Percentiles rank a stretch among this genome's conserved stretches.
These are phyloP conservation scores for Pyrenophora teres DNA, from an alignment of 2,329 filamentous ascomycete genomes.

Conservation along the genomic window DNA sequence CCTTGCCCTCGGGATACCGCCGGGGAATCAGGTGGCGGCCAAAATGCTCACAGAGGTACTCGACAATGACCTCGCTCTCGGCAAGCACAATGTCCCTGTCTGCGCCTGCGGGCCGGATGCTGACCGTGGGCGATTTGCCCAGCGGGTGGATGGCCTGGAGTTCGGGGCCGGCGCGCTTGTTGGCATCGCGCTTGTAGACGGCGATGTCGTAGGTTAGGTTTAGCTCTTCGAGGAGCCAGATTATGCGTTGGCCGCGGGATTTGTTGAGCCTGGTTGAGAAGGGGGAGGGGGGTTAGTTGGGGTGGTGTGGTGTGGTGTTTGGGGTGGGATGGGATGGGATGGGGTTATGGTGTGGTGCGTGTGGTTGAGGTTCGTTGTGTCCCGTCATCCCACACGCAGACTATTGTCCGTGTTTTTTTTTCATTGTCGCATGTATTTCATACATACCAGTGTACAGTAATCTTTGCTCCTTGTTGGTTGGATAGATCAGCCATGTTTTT, in stretches of 20 bases:
- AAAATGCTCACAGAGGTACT: constrained; percentile 78
- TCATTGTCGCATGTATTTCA: too few species aligned
- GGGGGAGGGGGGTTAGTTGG: background rate
- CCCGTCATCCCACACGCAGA: too few species aligned
- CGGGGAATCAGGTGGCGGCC: constrained; percentile 57
- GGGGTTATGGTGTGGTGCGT: background rate
- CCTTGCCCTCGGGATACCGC: constrained; percentile 58
- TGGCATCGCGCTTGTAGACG: constrained; percentile 70
- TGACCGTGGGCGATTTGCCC: constrained; percentile 83
- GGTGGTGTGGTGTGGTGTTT: background rate
- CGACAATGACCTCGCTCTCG: constrained; percentile 79
- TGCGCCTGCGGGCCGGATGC: constrained; percentile 58
- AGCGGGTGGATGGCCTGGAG: constrained; percentile 80
- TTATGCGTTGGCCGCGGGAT: constrained; percentile 79
- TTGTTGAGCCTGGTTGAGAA: constrained; percentile 75
- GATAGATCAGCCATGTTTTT: background rate
- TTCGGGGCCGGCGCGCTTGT: constrained; percentile 73
- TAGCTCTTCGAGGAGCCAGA: constrained; percentile 87
- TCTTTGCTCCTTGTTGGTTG: constrained; percentile 41
- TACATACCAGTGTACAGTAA: constrained; percentile 45
- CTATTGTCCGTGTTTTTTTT: too few species aligned
- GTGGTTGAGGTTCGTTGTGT: background rate
- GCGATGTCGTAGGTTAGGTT: constrained; percentile 79
- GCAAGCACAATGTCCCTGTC: constrained; percentile 67
- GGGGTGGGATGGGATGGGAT: constrained; percentile 4